Base-by-base conservation (phyloP, 2,329 filamentous ascomycete genomes). In the Endothia cerciana region DNA sequence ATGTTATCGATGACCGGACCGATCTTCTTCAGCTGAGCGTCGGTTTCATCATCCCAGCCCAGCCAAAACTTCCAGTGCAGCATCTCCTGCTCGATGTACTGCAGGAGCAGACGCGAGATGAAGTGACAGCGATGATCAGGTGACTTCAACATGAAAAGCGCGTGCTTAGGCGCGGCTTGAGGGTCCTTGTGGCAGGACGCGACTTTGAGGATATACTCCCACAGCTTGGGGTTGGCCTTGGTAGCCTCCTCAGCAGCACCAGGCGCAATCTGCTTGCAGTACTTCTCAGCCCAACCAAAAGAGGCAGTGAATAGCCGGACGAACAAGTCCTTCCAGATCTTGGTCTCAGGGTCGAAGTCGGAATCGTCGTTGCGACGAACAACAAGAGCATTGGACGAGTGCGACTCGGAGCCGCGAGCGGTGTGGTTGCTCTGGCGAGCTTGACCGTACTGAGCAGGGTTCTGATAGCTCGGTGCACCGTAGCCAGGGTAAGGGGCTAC, bases 121-220 rank as follows among this genome's bases (percentile, higher is more conserved):
- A 81, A 77, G 69, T 74, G 77, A 2, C 69, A 66, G 19, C 79
- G 74, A 2, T 73, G 70, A 4, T 68, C 68, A 4, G 66, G 64
- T 63, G 77, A 74, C n/a, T 69, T 67, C 0, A 81, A 70, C 11
- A 81, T 72, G 49, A 70, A 72, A 53, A 72, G 67, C 0, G 76
- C 73, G 59, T 79, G 75, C 15, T 70, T 74, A 5, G 75, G 70
- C 2, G 75, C 70, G 28, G 76, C 73, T 28, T 67, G 63, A 6
- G 64, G 60, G 49, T 70, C 68, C 49, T 66, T 65, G 2, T 71
- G 70, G 63, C 77, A 75, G 0, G 75, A 73, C 6, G 66, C 60
- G 3, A 77, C 71, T 6, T 70, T 70, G 66, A 76, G 73, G 69
- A 80, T 78, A 65, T 75, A 80, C 2, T 71, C 68, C 78, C 78